These are phyloP conservation scores for Penicillium dipodomyicola DNA, from an alignment of 495 filamentous ascomycete genomes.

Conservation along the genomic window DNA sequence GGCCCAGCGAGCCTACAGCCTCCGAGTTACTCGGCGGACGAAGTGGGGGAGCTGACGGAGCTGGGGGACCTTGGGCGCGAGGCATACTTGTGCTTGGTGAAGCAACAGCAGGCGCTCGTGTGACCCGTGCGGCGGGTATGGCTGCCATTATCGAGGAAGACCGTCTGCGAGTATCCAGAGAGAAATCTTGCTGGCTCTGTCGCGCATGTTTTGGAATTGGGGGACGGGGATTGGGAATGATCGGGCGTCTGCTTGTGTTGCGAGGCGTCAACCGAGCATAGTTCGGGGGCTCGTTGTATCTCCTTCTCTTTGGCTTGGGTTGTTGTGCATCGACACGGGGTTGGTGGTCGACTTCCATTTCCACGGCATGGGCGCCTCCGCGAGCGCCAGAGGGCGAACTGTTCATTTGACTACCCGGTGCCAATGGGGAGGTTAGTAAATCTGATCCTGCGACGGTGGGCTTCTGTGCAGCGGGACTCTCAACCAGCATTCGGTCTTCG, in stretches of 20 bases:
- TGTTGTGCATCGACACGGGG: slow-evolving; percentile 25
- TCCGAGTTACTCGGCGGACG: slow-evolving; percentile 8
- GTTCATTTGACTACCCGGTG: slow-evolving; percentile 25
- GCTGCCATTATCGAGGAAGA: slow-evolving; percentile 24
- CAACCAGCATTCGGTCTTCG: slow-evolving; percentile 32
- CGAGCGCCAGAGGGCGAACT: slow-evolving; percentile 31
- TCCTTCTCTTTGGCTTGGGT: slow-evolving; percentile 38
- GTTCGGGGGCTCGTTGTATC: slow-evolving; percentile 48
- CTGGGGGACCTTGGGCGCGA: not conserved
- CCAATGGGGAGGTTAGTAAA: slow-evolving; percentile 20
- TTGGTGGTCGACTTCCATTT: slow-evolving; percentile 28
- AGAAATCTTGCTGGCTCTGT: slow-evolving; percentile 24
- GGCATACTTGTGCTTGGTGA: slow-evolving; percentile 16
- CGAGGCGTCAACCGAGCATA: slow-evolving; percentile 44
- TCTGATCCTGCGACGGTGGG: slow-evolving; percentile 14
- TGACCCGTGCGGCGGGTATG: slow-evolving; percentile 20
- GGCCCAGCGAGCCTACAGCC: slow-evolving; percentile 46
- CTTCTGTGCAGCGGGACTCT: slow-evolving; percentile 27
- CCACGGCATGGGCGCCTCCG: slow-evolving; percentile 21
- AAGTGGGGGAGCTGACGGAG: slow-evolving; percentile 13
- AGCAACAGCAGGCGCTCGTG: slow-evolving; percentile 20
- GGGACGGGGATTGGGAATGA: slow-evolving; percentile 38
- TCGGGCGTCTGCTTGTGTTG: slow-evolving; percentile 36
- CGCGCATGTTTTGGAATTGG: slow-evolving; percentile 38
- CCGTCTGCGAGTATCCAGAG: slow-evolving; percentile 27